Evolutionary conservation across 202 grass and related monocot genomes (phyloP).

Genomic region (Digitaria exilis): DNA sequence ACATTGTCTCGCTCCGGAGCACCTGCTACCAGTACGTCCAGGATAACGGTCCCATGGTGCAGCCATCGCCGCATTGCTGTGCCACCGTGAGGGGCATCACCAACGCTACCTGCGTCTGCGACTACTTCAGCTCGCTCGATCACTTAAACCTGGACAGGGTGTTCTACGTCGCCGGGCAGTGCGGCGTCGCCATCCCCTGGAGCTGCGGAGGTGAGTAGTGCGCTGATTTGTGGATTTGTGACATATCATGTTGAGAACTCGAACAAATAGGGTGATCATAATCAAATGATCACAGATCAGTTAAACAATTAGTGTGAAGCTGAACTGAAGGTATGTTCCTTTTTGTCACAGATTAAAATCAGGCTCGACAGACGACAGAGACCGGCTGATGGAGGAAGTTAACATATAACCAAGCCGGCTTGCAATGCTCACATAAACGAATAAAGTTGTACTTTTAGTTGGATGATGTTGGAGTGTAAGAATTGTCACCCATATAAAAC

Average conservation of each 20-base stretch:
- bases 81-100: background rate
- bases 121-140: constrained; percentile 5
- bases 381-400: background rate
- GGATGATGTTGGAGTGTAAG: background rate
- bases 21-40: constrained; percentile 32
- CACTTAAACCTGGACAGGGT: constrained; percentile 13
- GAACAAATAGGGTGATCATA: background rate
- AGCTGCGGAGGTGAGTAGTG: constrained; percentile 28
- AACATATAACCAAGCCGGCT: background rate
- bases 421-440: background rate
- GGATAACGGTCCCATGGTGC: background rate
- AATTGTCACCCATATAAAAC: background rate
- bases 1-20: constrained; percentile 5
- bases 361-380: background rate
- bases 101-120: constrained; percentile 19
- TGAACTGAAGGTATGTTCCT: background rate
- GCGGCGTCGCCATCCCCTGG: constrained; percentile 2
- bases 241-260: background rate
- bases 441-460: background rate
- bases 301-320: background rate
- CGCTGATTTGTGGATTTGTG: background rate
- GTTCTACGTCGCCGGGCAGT: constrained; percentile 29
- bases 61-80: constrained; percentile 27
- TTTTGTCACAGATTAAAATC: background rate
- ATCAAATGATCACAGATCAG: no score